phyloP scores from a whole-genome alignment of 441 rosid genomes.

The Populus hybrid region DNA sequence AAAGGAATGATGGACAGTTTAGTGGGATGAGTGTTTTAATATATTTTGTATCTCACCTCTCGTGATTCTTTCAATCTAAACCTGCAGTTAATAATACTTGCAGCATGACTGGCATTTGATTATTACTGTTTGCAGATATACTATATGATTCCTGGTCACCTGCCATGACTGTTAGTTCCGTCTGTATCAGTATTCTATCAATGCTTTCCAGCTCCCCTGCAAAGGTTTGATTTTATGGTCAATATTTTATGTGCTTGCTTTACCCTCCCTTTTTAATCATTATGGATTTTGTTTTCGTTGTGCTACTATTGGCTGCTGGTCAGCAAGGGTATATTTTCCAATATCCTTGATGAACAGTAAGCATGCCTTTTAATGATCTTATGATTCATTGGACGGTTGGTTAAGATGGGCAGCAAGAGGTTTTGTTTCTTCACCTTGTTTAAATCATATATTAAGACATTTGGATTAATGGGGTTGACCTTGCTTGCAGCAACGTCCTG shows the following conservation, averaged over 20 bases:
- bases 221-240: conserved; percentile 53
- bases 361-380: conserved; percentile 1
- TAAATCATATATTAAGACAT: not conserved
- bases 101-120: conserved; percentile 10
- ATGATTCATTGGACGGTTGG: not conserved
- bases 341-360: not conserved
- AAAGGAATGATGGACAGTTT: not conserved
- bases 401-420: no score
- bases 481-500: conserved; percentile 90
- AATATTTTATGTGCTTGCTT: not conserved
- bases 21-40: no score
- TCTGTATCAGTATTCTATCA: conserved; percentile 98
- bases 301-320: not conserved
- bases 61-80: conserved; percentile 2
- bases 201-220: conserved; percentile 97
- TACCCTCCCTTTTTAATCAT: not conserved
- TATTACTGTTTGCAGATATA: conserved; percentile 54
- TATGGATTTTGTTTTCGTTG: not conserved
- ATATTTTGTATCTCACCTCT: not conserved
- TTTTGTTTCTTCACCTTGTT: no score
- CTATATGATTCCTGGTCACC: conserved; percentile 99
- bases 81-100: conserved; percentile 11
- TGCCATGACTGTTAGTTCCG: conserved; percentile 96
- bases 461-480: conserved; percentile 13
- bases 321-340: not conserved